These are phyloP conservation scores for Cornus controversa DNA, from an alignment of 148 eudicot species.

Conservation along the genomic window DNA sequence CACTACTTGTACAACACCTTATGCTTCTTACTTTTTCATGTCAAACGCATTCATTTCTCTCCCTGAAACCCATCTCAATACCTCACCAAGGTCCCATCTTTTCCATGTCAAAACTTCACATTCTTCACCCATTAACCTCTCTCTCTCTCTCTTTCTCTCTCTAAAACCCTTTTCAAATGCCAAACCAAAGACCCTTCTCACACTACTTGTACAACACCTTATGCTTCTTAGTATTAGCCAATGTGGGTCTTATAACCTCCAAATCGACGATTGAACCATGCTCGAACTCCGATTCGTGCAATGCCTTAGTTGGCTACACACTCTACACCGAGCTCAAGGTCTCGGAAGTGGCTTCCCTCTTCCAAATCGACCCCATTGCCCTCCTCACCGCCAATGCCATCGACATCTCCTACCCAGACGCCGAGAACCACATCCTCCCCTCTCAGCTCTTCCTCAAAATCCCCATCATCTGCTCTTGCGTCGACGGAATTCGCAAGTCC, in stretches of 20 bases:
- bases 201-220: neutral
- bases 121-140: neutral
- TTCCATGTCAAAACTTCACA: too few species aligned
- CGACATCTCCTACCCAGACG: slow-evolving; percentile 76
- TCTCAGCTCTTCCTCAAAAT: slow-evolving; percentile 60
- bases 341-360: slow-evolving; percentile 77
- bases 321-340: slow-evolving; percentile 83
- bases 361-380: slow-evolving; percentile 70
- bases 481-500: slow-evolving; percentile 84
- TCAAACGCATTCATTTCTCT: slow-evolving; percentile 21
- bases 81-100: neutral
- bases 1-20: too few species aligned
- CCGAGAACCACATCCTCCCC: slow-evolving; percentile 84
- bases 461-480: slow-evolving; percentile 76
- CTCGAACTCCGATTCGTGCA: slow-evolving; percentile 61
- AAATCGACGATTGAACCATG: slow-evolving; percentile 92
- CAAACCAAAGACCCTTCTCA: slow-evolving; percentile 30
- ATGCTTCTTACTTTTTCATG: neutral
- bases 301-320: slow-evolving; percentile 64
- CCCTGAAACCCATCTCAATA: neutral
- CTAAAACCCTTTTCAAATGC: slow-evolving; percentile 28
- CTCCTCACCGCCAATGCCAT: slow-evolving; percentile 77
- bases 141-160: neutral
- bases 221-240: slow-evolving; percentile 16
- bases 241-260: slow-evolving; percentile 25